A percentile compares a stretch with the other conserved stretches of the same genome.
Conservation (phyloP, 441 rosid genomes). For the Brassica balearica region DNA sequence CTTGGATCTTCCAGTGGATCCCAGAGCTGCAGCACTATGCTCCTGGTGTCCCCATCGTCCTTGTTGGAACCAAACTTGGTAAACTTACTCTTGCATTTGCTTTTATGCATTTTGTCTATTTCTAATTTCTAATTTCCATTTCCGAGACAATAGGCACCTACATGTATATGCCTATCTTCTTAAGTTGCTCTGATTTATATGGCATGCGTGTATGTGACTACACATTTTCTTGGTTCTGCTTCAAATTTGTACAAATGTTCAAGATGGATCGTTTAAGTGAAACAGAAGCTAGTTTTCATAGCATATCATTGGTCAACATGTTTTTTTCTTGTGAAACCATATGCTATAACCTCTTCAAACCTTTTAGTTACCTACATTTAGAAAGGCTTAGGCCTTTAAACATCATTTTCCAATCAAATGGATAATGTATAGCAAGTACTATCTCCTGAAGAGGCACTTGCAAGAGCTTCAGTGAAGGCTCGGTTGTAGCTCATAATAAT, state of each 20-base stretch:
- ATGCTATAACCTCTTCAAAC: neutral
- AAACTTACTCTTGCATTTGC: neutral
- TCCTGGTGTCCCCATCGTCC: slow-evolving; percentile 69
- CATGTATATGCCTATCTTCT: neutral
- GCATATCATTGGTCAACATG: slow-evolving; percentile 5
- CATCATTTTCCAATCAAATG: no score
- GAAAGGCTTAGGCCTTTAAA: no score
- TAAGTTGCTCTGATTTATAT: slow-evolving; percentile 7
- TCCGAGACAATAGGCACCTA: neutral
- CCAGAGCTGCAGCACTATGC: slow-evolving; percentile 70
- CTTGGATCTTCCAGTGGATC: no score
- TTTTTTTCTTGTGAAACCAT: slow-evolving; percentile 1
- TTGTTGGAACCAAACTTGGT: slow-evolving; percentile 79
- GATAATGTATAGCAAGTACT: neutral
- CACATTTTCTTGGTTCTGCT: slow-evolving; percentile 24
- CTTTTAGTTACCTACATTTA: neutral
- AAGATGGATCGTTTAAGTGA: slow-evolving; percentile 10
- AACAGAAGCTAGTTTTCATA: slow-evolving; percentile 5
- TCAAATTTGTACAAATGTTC: slow-evolving; percentile 7
- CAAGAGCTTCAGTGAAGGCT: neutral
- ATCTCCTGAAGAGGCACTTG: slow-evolving; percentile 2
- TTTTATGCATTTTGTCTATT: neutral
- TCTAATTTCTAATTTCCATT: neutral
- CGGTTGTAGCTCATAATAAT: neutral
- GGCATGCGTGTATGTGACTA: slow-evolving; percentile 8